These are phyloP conservation scores for Emergomyces orientalis DNA, from an alignment of 2,329 filamentous ascomycete genomes.

Conservation along the genomic window DNA sequence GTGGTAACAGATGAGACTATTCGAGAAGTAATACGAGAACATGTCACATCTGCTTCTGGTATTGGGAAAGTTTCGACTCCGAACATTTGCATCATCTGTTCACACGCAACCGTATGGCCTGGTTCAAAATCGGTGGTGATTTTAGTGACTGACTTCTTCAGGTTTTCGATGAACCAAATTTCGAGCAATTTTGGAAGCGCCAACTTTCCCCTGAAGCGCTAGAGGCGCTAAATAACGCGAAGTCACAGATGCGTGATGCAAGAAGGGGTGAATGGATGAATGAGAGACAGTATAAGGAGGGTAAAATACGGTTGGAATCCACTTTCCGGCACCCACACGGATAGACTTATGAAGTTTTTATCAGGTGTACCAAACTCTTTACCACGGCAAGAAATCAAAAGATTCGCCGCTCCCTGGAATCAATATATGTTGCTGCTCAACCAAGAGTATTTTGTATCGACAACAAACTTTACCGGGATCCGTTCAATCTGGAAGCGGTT, in stretches of 20 bases:
- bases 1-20: not conserved
- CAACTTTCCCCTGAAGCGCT: not conserved
- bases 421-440: not conserved
- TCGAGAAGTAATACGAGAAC: not conserved
- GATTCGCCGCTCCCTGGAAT: not conserved
- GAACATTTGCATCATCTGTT: not conserved
- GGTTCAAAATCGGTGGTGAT: not conserved
- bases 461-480: not conserved
- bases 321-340: too few relatives aligned
- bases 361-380: not conserved
- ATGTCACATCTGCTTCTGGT: not conserved
- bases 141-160: not conserved
- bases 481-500: not conserved
- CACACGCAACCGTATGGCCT: not conserved
- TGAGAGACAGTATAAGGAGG: not conserved
- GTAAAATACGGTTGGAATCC: not conserved
- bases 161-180: not conserved
- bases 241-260: not conserved
- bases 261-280: not conserved
- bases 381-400: not conserved
- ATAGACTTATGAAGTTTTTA: not conserved
- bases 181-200: not conserved
- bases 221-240: not conserved
- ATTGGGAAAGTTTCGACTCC: not conserved
- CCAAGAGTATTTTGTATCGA: not conserved